Percentiles rank a stretch among this genome's conserved stretches.
These are phyloP conservation scores for Allomyces macrogynus DNA, from an alignment of 192 early-diverging fungal species.

Conservation along the genomic window DNA sequence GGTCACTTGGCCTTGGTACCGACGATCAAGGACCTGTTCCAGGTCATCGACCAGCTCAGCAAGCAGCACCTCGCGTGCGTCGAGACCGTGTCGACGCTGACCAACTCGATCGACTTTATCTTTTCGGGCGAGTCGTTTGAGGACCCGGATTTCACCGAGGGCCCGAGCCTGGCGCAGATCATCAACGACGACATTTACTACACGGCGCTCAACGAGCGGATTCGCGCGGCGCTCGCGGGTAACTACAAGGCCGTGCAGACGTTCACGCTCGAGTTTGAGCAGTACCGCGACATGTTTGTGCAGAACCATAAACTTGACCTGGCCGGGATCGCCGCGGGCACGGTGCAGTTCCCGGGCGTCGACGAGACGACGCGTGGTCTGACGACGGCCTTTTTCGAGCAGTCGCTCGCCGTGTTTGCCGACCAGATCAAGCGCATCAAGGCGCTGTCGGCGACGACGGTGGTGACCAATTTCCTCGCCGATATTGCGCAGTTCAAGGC, in stretches of 20 bases:
- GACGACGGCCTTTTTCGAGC: conserved; percentile 19
- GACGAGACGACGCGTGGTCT: not conserved
- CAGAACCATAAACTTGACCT: conserved; percentile 30
- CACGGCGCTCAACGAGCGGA: conserved; percentile 29
- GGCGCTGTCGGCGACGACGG: conserved; percentile 14
- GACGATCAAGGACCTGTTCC: conserved; percentile 22
- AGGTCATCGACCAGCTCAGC: conserved; percentile 21
- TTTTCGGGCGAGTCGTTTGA: conserved; percentile 18
- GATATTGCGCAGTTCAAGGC: conserved; percentile 31
- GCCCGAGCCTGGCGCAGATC: conserved; percentile 26
- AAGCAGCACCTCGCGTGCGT: conserved; percentile 21
- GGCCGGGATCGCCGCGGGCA: not conserved
- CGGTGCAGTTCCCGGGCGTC: not conserved
- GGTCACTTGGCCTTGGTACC: conserved; percentile 21
- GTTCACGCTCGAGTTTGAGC: conserved; percentile 27
- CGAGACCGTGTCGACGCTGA: conserved; percentile 19
- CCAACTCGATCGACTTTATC: conserved; percentile 18
- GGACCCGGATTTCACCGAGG: conserved; percentile 29
- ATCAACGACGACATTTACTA: conserved; percentile 33
- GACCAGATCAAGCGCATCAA: conserved; percentile 23
- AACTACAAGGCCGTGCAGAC: conserved; percentile 25
- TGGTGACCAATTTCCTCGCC: conserved; percentile 29
- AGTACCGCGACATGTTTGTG: conserved; percentile 31
- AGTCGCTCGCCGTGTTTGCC: conserved; percentile 18
- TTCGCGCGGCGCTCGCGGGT: conserved; percentile 29